Evolutionary conservation across 169 alveolate genomes (phyloP).

Genomic region (Theileria orientalis): DNA sequence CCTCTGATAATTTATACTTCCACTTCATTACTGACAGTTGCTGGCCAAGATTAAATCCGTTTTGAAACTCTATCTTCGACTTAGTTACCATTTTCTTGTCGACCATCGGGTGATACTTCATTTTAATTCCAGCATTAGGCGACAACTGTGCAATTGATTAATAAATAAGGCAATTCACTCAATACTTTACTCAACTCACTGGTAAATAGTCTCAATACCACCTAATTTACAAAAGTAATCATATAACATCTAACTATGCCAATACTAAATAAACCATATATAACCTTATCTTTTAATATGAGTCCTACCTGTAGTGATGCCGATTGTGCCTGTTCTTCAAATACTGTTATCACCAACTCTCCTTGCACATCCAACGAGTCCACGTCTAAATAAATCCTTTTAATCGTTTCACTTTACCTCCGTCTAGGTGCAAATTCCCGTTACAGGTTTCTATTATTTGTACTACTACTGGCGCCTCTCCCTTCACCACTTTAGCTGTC

Average conservation of each 20-base stretch:
- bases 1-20: constrained; percentile 59
- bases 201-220: too few species aligned
- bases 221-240: too few species aligned
- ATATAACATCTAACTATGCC: too few species aligned
- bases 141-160: constrained; percentile 1
- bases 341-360: constrained; percentile 53
- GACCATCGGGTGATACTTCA: constrained; percentile 61
- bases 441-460: constrained; percentile 55
- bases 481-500: constrained; percentile 33
- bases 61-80: constrained; percentile 42
- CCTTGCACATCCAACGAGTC: constrained; percentile 61
- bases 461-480: constrained; percentile 64
- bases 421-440: constrained; percentile 63
- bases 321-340: constrained; percentile 46
- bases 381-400: constrained; percentile 20
- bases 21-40: constrained; percentile 58
- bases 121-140: constrained; percentile 32
- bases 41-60: constrained; percentile 42
- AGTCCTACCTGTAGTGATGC: constrained; percentile 40
- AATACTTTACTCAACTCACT: too few species aligned
- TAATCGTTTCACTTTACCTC: constrained; percentile 20
- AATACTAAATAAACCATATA: too few species aligned
- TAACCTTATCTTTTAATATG: too few species aligned
- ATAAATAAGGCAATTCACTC: too few species aligned
- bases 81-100: constrained; percentile 58